phyloP scores from a whole-genome alignment of 1,139 yeast species.

The Geotrichum europaeum region DNA sequence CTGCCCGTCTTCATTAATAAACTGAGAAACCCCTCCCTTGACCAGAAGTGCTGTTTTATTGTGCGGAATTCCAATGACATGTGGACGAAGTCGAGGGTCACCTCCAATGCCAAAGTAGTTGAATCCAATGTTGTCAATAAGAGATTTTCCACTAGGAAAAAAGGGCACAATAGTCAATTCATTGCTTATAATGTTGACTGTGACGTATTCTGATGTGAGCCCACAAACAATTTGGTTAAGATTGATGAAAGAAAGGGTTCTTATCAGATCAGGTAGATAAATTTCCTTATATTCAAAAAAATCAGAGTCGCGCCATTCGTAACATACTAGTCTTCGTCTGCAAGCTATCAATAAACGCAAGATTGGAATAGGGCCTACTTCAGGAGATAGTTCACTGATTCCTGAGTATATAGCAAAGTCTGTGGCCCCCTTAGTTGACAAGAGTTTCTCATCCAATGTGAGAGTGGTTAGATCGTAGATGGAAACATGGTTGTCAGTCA shows the following conservation, averaged over 20 bases:
- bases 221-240: slow-evolving; percentile 35
- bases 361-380: slow-evolving; percentile 2
- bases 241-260: slow-evolving; percentile 34
- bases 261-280: slow-evolving; percentile 35
- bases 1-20: slow-evolving; percentile 23
- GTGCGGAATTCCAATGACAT: slow-evolving; percentile 18
- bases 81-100: slow-evolving; percentile 20
- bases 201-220: slow-evolving; percentile 29
- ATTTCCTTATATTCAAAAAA: slow-evolving; percentile 32
- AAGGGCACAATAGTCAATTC: slow-evolving; percentile 15
- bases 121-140: slow-evolving; percentile 17
- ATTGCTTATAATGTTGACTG: slow-evolving; percentile 24
- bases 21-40: slow-evolving; percentile 25
- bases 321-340: slow-evolving; percentile 33
- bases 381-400: slow-evolving; percentile 14
- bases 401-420: slow-evolving; percentile 30
- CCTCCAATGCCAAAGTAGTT: slow-evolving; percentile 25
- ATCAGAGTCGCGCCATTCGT: slow-evolving; percentile 38
- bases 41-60: slow-evolving; percentile 26
- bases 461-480: slow-evolving; percentile 34
- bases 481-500: slow-evolving; percentile 33
- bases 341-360: slow-evolving; percentile 37
- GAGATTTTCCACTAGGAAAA: slow-evolving; percentile 6
- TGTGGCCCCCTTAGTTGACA: slow-evolving; percentile 36
- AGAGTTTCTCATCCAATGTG: slow-evolving; percentile 31